Percentiles rank a stretch among this genome's conserved stretches.
These are phyloP conservation scores for Bocquillonia castaneifolia DNA, from an alignment of 441 rosid genomes.

Conservation along the genomic window DNA sequence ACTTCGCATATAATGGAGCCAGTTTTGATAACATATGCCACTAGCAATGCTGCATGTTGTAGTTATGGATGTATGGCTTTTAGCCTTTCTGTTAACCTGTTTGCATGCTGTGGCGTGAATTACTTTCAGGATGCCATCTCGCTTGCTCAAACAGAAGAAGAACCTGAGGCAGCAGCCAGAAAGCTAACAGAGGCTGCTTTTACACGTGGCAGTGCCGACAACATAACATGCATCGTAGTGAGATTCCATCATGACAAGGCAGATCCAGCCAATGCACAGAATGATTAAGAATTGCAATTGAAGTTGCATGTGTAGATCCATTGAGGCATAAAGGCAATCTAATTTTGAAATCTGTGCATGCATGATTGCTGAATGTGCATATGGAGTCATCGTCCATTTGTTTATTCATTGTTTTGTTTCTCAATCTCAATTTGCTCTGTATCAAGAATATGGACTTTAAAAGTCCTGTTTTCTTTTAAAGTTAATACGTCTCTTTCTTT, in stretches of 20 bases:
- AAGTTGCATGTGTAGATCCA: slow-evolving; percentile 22
- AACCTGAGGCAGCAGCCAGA: slow-evolving; percentile 78
- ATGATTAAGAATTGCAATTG: slow-evolving; percentile 19
- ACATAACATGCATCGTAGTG: slow-evolving; percentile 94
- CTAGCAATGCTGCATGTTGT: too few species aligned
- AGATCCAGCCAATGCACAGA: slow-evolving; percentile 28
- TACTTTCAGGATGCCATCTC: slow-evolving; percentile 73
- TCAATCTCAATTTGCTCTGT: slow-evolving; percentile 17
- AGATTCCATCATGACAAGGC: slow-evolving; percentile 55
- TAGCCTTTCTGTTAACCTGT: not conserved
- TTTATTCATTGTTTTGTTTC: slow-evolving; percentile 37
- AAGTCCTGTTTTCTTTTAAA: not conserved
- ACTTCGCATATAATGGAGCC: too few species aligned
- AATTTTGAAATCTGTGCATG: slow-evolving; percentile 24
- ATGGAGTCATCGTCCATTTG: slow-evolving; percentile 27
- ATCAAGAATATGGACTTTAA: not conserved
- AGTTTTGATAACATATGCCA: too few species aligned
- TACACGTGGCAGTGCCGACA: slow-evolving; percentile 84
- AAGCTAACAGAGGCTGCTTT: slow-evolving; percentile 87
- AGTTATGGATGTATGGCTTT: too few species aligned
- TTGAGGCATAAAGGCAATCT: not conserved
- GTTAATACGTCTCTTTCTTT: not conserved
- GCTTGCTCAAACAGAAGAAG: slow-evolving; percentile 66
- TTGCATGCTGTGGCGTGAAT: not conserved
- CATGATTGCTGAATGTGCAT: slow-evolving; percentile 30